Conservation (phyloP, 2,329 filamentous ascomycete genomes). For the Colletotrichum paranaense region DNA sequence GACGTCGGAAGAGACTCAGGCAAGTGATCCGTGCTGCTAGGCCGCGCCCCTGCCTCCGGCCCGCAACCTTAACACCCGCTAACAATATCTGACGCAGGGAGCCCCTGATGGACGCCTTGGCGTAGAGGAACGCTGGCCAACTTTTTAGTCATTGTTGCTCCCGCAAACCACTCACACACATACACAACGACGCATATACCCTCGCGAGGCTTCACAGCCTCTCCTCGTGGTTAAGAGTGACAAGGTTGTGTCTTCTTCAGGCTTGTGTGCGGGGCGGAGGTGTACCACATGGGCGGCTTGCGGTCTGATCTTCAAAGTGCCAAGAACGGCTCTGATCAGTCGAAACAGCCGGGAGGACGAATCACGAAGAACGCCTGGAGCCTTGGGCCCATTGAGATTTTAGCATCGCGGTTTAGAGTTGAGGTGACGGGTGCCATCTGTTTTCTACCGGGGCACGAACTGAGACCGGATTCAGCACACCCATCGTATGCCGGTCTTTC, state of each 20-base stretch:
- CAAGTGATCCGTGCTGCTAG: conserved; percentile 13
- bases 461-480: conserved; percentile 25
- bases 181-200: too few relatives aligned
- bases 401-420: not conserved
- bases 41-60: not conserved
- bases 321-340: conserved; percentile 35
- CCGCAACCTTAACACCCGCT: conserved; percentile 5
- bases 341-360: conserved; percentile 28
- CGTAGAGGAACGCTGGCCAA: not conserved
- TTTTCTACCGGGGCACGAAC: conserved; percentile 10
- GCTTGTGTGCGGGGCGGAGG: not conserved
- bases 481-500: conserved; percentile 7
- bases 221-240: not conserved
- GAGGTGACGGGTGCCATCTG: conserved; percentile 30
- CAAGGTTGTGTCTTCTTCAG: conserved; percentile 2
- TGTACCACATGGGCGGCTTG: not conserved
- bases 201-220: not conserved
- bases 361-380: not conserved
- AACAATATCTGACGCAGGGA: conserved; percentile 17
- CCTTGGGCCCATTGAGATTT: not conserved
- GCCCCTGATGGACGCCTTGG: conserved; percentile 33
- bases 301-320: conserved; percentile 25
- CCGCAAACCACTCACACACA: not conserved
- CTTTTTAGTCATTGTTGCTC: not conserved
- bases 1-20: conserved; percentile 20